These are phyloP conservation scores for Kazachstania psychrophila DNA, from an alignment of 805 yeast genomes.

Conservation along the genomic window DNA sequence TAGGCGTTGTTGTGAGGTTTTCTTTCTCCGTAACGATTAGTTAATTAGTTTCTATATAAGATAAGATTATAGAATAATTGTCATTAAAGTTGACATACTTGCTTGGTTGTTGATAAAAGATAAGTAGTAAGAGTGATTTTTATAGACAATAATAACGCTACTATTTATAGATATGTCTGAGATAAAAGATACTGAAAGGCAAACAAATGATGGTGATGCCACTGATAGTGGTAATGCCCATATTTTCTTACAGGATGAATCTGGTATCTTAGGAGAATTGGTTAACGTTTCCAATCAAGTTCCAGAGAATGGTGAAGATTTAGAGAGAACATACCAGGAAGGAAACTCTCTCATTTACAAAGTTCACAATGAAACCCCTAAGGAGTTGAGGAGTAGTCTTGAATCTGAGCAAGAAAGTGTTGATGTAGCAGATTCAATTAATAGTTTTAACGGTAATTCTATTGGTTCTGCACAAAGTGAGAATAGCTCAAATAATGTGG, in stretches of 20 bases:
- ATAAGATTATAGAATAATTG: too few relatives aligned
- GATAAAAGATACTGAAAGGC: too few relatives aligned
- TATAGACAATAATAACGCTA: too few relatives aligned
- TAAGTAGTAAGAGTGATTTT: too few relatives aligned
- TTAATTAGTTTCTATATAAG: too few relatives aligned
- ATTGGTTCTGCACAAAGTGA: background rate
- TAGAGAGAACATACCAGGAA: background rate
- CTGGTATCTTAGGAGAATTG: background rate
- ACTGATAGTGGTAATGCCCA: too few relatives aligned
- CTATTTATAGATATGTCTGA: too few relatives aligned
- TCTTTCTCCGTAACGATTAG: too few relatives aligned
- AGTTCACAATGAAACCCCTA: background rate
- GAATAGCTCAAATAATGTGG: background rate
- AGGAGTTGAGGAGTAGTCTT: background rate
- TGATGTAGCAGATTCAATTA: conserved; percentile 1
- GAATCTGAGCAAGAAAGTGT: background rate
- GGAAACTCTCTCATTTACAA: background rate
- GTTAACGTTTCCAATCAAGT: background rate
- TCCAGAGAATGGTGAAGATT: conserved; percentile 1
- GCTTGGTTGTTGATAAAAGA: too few relatives aligned
- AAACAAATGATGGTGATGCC: too few relatives aligned
- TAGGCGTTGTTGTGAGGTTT: too few relatives aligned
- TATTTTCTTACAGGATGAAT: background rate
- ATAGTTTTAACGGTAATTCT: background rate
- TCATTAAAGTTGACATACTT: too few relatives aligned